Evolutionary conservation across 345 rosid species (phyloP).

Genomic region (Eucalyptus curtisii): DNA sequence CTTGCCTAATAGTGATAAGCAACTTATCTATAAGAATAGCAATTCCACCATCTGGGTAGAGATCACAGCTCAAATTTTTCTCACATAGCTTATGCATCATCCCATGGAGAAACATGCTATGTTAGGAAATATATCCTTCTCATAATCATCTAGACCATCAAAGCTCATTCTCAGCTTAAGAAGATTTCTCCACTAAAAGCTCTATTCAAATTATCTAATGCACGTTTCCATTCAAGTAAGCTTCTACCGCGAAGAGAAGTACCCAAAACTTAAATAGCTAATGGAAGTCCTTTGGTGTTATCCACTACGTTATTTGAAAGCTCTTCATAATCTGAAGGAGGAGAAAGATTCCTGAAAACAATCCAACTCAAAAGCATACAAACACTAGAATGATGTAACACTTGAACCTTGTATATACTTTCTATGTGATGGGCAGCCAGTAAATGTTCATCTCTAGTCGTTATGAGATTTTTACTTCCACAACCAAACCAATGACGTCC

Average conservation of each 20-base stretch:
- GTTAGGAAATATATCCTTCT: not conserved
- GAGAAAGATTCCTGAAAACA: not conserved
- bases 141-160: not conserved
- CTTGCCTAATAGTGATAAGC: not conserved
- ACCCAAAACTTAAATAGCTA: not conserved
- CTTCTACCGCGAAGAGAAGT: not conserved
- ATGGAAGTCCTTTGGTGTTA: constrained; percentile 1
- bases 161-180: not conserved
- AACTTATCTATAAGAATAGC: not conserved
- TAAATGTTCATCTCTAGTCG: not conserved
- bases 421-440: not conserved
- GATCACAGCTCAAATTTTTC: not conserved
- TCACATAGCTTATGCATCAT: not conserved
- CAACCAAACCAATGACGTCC: constrained; percentile 1
- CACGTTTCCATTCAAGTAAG: not conserved
- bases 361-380: not conserved
- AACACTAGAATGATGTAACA: not conserved
- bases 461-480: constrained; percentile 4
- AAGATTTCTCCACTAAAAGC: not conserved
- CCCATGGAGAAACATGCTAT: not conserved
- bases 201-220: not conserved
- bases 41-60: not conserved
- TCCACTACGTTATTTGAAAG: not conserved
- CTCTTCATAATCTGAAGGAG: not conserved
- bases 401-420: not conserved